Base-by-base conservation (phyloP, 2,329 filamentous ascomycete genomes). In the Pseudocercospora fijiensis region DNA sequence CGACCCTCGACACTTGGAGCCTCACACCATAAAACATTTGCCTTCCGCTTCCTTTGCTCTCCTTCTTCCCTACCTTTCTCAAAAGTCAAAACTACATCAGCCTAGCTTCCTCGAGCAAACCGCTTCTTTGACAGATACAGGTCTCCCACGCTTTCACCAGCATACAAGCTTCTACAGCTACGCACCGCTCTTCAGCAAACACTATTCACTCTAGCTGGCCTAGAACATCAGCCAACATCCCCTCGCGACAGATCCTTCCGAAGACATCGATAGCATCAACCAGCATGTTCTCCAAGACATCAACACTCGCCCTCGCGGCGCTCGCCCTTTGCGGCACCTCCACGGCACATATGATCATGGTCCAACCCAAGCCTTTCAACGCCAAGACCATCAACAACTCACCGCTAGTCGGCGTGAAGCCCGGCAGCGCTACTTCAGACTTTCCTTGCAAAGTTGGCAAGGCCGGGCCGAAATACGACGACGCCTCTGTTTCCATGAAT, bases 331-430 rank as follows among this genome's bases (percentile, higher is more conserved):
- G 57, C n/a, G 37, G 60, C 37, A 28, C 84, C 57, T 84, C 82
- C 71, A 84, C 84, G 57, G 90, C 88, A 49, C 94, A 98, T 77
- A 90, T 96, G 84, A 79, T 85, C 37, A 88, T 97, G 84, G 78
- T 71, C 61, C 82, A 78, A 9, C 93, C 94, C 0, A 77, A 83
- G 11, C 91, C 91, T 0, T 96, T 86, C 65, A 78, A 78, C 62
- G 75, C 76, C 26, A 74, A 75, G 8, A 78, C 78, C 27, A 79
- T 85, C 43, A 80, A 82, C 78, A 94, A 90, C 78, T 79, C 79
- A 2, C 93, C 93, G 0, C 82, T 97, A 0, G 58, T 76, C 0
- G 73, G 76, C 45, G 90, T 90, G 0, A 79, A 79, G 20, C 64
- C 65, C 8, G 72, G 69, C 7, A 58, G 65, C 16, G 45, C 52